These are phyloP conservation scores for Phellopilus nigrolimitatus DNA, from an alignment of 1,284 basidiomycete species.

Conservation along the genomic window DNA sequence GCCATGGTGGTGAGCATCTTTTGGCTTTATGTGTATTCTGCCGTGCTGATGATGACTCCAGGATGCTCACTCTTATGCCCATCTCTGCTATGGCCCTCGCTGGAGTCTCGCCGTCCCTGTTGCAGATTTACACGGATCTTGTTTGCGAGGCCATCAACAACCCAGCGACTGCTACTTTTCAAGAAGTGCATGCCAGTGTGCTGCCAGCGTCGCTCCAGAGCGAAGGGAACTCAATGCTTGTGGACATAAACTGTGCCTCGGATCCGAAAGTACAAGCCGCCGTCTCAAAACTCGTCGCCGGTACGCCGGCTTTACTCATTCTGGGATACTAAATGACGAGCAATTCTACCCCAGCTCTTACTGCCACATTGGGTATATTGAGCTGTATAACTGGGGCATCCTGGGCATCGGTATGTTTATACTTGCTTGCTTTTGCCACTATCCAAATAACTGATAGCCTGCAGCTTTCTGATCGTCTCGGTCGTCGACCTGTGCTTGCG, in stretches of 20 bases:
- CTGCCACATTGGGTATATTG: conserved; percentile 65
- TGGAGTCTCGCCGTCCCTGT: conserved; percentile 55
- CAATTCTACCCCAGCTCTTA: conserved; percentile 42
- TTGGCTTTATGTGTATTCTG: not conserved
- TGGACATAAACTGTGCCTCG: conserved; percentile 45
- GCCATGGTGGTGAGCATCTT: conserved; percentile 53
- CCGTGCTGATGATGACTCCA: conserved; percentile 26
- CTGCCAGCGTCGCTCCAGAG: not conserved
- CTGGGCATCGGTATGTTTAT: conserved; percentile 69
- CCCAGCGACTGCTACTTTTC: conserved; percentile 27
- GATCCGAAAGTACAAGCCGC: conserved; percentile 71
- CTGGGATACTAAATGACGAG: not conserved
- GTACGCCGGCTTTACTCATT: conserved; percentile 26
- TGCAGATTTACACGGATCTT: conserved; percentile 60
- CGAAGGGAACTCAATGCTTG: not conserved
- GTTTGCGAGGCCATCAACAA: conserved; percentile 52
- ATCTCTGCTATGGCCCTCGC: conserved; percentile 49
- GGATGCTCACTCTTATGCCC: conserved; percentile 52
- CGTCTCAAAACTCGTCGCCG: conserved; percentile 60
- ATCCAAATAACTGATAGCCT: not conserved
- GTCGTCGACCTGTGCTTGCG: conserved; percentile 65
- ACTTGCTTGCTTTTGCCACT: not conserved
- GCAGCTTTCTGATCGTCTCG: conserved; percentile 75
- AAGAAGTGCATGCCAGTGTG: not conserved
- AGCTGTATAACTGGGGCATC: conserved; percentile 73